These are phyloP conservation scores for Capronia epimyces DNA, from an alignment of 2,329 filamentous ascomycete species.

Conservation along the genomic window DNA sequence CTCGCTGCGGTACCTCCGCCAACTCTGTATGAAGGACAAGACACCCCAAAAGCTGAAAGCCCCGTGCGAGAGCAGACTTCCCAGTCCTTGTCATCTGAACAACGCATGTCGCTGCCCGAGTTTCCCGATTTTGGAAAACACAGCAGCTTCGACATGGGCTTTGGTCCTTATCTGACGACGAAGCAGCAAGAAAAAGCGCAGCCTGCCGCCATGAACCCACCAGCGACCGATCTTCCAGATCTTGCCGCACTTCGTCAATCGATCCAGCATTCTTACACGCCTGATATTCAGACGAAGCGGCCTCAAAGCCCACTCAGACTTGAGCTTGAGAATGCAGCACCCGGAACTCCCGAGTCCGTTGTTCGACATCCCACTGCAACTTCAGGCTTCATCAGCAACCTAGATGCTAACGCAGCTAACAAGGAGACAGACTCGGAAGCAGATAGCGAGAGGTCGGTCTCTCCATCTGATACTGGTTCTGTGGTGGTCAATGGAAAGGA, in stretches of 20 bases:
- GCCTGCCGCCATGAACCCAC: conserved; percentile 16
- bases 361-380: conserved; percentile 66
- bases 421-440: conserved; percentile 46
- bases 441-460: conserved; percentile 20
- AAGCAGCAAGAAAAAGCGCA: conserved; percentile 16
- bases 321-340: conserved; percentile 41
- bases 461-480: conserved; percentile 19
- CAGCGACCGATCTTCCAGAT: conserved; percentile 32
- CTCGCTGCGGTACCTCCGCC: conserved; percentile 29
- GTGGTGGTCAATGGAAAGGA: conserved; percentile 17
- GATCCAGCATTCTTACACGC: conserved; percentile 36
- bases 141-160: conserved; percentile 50
- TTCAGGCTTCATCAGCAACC: not conserved
- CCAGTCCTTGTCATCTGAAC: conserved; percentile 4
- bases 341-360: conserved; percentile 79
- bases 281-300: conserved; percentile 23
- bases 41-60: conserved; percentile 42
- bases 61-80: conserved; percentile 21
- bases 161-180: conserved; percentile 51
- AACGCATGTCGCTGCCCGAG: conserved; percentile 42
- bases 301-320: conserved; percentile 32
- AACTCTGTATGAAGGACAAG: conserved; percentile 40
- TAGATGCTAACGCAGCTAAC: conserved; percentile 63
- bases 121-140: conserved; percentile 47
- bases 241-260: conserved; percentile 37